Base-by-base conservation (phyloP, 345 rosid genomes). In the Kandelia obovata region DNA sequence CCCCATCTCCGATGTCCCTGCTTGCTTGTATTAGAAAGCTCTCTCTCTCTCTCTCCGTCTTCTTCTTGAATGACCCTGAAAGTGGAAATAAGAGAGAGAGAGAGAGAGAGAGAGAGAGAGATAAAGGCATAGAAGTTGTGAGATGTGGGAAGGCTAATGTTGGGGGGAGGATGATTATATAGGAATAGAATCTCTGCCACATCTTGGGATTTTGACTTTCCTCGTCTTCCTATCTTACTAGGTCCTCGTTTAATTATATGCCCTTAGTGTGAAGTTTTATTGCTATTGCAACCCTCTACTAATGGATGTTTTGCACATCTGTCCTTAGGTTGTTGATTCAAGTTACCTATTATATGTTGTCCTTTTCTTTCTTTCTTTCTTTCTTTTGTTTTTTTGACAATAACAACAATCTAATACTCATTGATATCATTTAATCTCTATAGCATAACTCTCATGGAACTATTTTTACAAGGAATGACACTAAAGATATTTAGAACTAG, bases 1-100 rank as follows among this genome's bases (percentile, higher is more conserved):
- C 58, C 75, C 76, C 89, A 87, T 85, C 17, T 13, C 19, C 13
- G 49, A 3, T 43, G 6, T 53, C 56, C 31, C 21, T 31, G 15
- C 10, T 3, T 6, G 0, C n/a, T 31, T 2, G 0, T n/a, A 17
- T 15, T 26, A 15, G 10, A 8, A 20, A 19, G 7, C 31, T 26
- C 26, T 46, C 30, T 16, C 13, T 27, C 0, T 35, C 23, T n/a
- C 11, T 17, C 35, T 35, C 30, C 21, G 21, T 21, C 21, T 25
- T 39, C 19, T 6, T n/a, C 17, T 25, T 8, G 17, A 16, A 52
- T 46, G 19, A 46, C 20, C 58, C 2, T 19, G 10, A 46, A 34
- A 32, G 26, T 3, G 51, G 5, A 23, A 58, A 13, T 13, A 37
- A 30, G 57, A 62, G 0, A 21, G 5, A 6, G 52, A 39, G 30